Evolutionary conservation across 2,329 filamentous ascomycete species (phyloP), one percentile per base, ranked within the genome.

Genomic region (Venturia carpophila): DNA sequence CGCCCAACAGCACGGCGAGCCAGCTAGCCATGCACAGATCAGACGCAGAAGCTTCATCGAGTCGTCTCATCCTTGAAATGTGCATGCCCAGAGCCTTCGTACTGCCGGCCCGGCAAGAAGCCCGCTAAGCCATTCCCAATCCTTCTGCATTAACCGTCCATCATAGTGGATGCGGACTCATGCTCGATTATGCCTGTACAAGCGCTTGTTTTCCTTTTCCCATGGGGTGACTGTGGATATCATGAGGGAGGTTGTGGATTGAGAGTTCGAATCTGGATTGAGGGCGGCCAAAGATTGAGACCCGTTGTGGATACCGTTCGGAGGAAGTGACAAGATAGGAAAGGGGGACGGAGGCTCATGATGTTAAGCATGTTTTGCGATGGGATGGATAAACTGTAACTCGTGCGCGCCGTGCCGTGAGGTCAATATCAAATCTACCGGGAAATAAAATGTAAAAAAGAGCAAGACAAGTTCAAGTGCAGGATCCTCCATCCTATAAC

Each of bases 181-280:
- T 34, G 52, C 30, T 37, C 30, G n/a, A 58, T 3, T 9, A 58
- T 58, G 30, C 19, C 19, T n/a, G 52, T 15, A 11, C 11, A 6
- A n/a, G n/a, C 27, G 30, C 27, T 27, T 55, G 15, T 30, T 17
- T 58, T 39, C 15, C 19, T 52, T 58, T 58, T 37, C 52, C 52
- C 52, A 58, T 58, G 52, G 52, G 52, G 49, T 34, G 30, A 58
- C 15, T 5, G 52, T 34, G 52, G 52, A 37, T 37, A n/a, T 37
- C 15, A 6, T 58, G 52, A 13, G 19, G 30, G 27, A n/a, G 5
- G n/a, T 56, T 56, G 49, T 56, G 49, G 15, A 24, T 4, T 56
- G 24, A 21, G 47, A 49, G 27, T 9, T 15, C 0, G 47, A 17
- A n/a, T 37, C 30, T 58, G 52, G 27, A 58, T 11, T 58, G 17